Base-by-base conservation (phyloP, 345 rosid genomes). In the Clarkia xantiana region DNA sequence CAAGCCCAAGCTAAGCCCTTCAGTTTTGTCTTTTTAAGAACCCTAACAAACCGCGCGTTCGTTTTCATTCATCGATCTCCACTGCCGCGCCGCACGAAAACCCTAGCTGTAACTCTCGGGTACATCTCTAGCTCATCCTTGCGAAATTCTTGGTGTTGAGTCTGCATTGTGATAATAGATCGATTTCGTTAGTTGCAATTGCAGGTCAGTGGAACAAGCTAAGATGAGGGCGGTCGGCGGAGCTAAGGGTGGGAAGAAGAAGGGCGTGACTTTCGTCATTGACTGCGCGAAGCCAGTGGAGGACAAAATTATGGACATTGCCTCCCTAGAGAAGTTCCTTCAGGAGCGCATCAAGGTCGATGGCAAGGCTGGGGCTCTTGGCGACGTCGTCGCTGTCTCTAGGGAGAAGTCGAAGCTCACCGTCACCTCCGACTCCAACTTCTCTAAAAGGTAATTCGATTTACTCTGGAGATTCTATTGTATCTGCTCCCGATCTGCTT, bases 331-430 rank as follows among this genome's bases (percentile, higher is more conserved):
- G 36, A 72, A 72, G 56, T 72, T 72, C 61, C 73, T 72, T 52
- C 77, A 72, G 64, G 77, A 72, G 55, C 60, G 77, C 29, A 72
- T 72, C 68, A 72, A 72, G 68, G 73, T 72, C 44, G 77, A 68
- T 44, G 77, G 73, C 55, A 72, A 71, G 50, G 69, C 76, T 39
- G 76, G 76, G 0, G 69, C 69, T 42, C 69, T 71, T 49, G 76
- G 72, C 16, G 76, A 71, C 38, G 53, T 60, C 53, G 51, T 72
- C 44, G 15, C 68, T 18, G 64, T 72, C 58, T 39, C 62, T 41
- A 70, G 73, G 11, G 77, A 72, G n/a, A 72, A 72, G 61, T 52
- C 60, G 20, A 72, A 72, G 55, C 64, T 68, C 53, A 62, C 60
- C 49, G 68, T 72, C 51, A 62, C 67, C 52, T 61, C 73, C 38